Conservation (phyloP, 192 early-diverging fungal genomes). For the Coemansia biformis region DNA sequence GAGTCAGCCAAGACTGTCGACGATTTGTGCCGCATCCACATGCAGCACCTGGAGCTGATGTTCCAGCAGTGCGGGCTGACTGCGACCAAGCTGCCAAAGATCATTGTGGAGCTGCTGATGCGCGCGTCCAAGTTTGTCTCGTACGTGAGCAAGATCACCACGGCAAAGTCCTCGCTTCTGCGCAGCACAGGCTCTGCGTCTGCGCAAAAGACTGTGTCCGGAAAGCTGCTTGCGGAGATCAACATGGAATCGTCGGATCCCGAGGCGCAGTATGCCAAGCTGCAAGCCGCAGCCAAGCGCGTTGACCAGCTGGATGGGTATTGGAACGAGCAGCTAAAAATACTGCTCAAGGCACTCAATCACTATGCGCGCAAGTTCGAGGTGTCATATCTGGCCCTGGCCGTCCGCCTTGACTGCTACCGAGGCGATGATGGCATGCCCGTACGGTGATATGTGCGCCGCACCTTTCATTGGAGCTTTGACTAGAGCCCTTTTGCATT, state of each 20-base stretch:
- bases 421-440: conserved; percentile 5
- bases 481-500: no score
- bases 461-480: no score
- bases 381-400: conserved; percentile 59
- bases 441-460: not conserved
- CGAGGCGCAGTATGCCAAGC: conserved; percentile 25
- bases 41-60: conserved; percentile 79
- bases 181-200: conserved; percentile 24
- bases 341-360: conserved; percentile 72
- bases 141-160: conserved; percentile 14
- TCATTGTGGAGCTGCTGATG: conserved; percentile 42
- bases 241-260: conserved; percentile 8
- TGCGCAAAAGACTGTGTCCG: conserved; percentile 23
- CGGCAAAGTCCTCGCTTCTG: conserved; percentile 23
- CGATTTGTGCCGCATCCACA: conserved; percentile 73
- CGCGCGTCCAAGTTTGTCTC: conserved; percentile 31
- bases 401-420: conserved; percentile 40
- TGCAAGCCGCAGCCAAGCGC: conserved; percentile 40
- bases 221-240: conserved; percentile 16
- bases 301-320: conserved; percentile 45
- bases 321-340: conserved; percentile 63
- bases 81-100: conserved; percentile 74
- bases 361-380: conserved; percentile 79
- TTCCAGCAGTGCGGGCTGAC: conserved; percentile 89
- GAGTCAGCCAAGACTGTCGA: conserved; percentile 74